Evolutionary conservation across 2,329 filamentous ascomycete species (phyloP).

Genomic region (Epicoccum sorghinum): DNA sequence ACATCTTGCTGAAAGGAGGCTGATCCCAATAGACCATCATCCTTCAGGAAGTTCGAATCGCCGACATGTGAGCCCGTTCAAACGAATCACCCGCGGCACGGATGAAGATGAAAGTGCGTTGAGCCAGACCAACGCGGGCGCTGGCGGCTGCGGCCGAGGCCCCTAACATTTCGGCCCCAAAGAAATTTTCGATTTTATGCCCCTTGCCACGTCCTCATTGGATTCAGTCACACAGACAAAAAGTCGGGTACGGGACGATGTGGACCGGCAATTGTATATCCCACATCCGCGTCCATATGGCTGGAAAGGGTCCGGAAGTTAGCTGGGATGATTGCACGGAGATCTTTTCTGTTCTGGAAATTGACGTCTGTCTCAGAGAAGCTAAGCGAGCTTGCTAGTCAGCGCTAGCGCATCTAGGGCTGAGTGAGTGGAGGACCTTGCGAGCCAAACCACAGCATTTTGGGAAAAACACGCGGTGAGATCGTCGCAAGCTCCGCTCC

Average conservation of each 20-base stretch:
- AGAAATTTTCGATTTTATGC: background rate
- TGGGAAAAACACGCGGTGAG: constrained; percentile 13
- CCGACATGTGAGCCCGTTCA: background rate
- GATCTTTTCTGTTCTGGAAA: constrained; percentile 1
- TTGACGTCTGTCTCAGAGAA: background rate
- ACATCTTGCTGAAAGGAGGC: background rate
- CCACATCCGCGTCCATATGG: constrained; percentile 15
- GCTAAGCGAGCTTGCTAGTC: background rate
- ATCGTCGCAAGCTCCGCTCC: constrained; percentile 16
- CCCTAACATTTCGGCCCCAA: constrained; percentile 9
- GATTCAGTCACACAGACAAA: background rate
- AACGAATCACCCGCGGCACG: background rate
- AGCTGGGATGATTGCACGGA: constrained; percentile 6
- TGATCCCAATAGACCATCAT: constrained; percentile 7
- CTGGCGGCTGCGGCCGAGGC: constrained; percentile 5
- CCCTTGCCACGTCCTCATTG: background rate
- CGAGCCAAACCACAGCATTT: background rate
- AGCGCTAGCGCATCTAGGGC: background rate
- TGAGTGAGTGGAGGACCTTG: background rate
- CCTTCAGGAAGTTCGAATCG: background rate
- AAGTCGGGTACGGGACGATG: background rate
- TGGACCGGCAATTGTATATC: constrained; percentile 6
- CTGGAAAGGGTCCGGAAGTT: constrained; percentile 15
- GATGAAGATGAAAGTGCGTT: background rate
- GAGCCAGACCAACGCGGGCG: constrained; percentile 9